Base-by-base conservation (phyloP, 2,329 filamentous ascomycete genomes). In the Stemphylium lycopersici region DNA sequence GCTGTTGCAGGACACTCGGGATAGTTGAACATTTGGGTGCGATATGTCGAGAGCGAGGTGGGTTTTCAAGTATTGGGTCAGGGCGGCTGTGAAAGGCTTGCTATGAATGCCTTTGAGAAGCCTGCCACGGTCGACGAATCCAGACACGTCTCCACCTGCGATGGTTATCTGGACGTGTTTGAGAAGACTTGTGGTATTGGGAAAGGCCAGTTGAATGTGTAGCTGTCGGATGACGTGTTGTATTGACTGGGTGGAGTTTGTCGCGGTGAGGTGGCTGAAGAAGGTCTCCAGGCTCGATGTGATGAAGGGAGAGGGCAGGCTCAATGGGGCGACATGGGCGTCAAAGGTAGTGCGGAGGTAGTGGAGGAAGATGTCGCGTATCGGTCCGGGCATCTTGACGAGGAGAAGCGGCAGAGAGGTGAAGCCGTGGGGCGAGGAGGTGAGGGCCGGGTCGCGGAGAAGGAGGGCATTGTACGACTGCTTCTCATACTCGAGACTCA, bases 181-280 rank as follows among this genome's bases (percentile, higher is more conserved):
- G 33, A 81, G 66, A 5, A 71, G 50, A 2, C 58, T 60, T 2
- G 70, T 68, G 5, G 58, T 59, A 11, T 50, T 62, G 2, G 69
- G 67, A 26, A 76, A 76, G 31, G 68, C 58, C 12, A 77, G 63
- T 45, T 75, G 73, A 13, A 77, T 48, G 18, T 71, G 67, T n/a
- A 77, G 58, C 47, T 71, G 66, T 8, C 68, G 63, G 37, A 76
- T 63, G 13, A 71, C 58, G 48, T 71, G 62, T 32, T 62, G 60
- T 11, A 74, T 70, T 4, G 67, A 54, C 47, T 72, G 67, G 2
- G 66, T 69, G 3, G 71, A 72, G 47, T 48, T 51, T 44, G 38
- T 40, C 24, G 68, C 58, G 3, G 82, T 78, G 12, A 93, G 77
- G 52, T 83, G 79, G 12, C 84, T 85, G 49, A 93, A 80, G 55